These are phyloP conservation scores for Cucurbita argyrosperma DNA, from an alignment of 306 rosid species.

Conservation along the genomic window DNA sequence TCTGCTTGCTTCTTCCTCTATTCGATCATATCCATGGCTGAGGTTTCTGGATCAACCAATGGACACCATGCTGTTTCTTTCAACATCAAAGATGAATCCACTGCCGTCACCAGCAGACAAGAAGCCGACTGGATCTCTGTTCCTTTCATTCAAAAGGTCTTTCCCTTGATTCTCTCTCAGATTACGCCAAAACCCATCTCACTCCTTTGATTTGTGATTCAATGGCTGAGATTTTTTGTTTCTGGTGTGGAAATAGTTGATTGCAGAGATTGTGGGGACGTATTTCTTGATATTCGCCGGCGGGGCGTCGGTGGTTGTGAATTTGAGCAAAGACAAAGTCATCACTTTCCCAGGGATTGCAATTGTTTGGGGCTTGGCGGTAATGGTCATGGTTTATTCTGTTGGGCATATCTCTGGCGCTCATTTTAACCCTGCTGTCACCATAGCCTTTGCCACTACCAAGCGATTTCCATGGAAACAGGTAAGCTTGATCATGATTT, in stretches of 20 bases:
- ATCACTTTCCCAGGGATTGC: constrained; percentile 56
- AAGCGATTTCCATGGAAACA: constrained; percentile 47
- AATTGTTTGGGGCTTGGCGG: constrained; percentile 58
- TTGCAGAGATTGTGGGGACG: constrained; percentile 68
- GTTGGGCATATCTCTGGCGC: constrained; percentile 86
- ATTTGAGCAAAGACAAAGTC: constrained; percentile 15
- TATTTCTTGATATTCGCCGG: constrained; percentile 74
- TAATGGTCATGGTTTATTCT: constrained; percentile 48
- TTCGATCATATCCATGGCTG: constrained; percentile 32
- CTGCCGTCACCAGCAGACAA: neutral
- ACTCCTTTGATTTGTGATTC: neutral
- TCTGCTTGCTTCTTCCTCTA: neutral
- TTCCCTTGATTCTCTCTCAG: neutral
- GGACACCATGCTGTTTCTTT: constrained; percentile 25
- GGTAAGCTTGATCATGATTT: constrained; percentile 13
- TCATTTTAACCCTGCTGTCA: constrained; percentile 84
- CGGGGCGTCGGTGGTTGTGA: constrained; percentile 53
- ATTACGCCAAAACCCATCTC: neutral
- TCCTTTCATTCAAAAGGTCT: constrained; percentile 63
- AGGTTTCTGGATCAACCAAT: constrained; percentile 10
- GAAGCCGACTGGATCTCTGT: constrained; percentile 10
- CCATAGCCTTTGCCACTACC: constrained; percentile 59
- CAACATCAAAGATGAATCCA: constrained; percentile 19
- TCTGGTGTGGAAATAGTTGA: constrained; percentile 25
- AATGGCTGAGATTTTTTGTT: neutral